Percentiles rank a stretch among this genome's conserved stretches.
These are phyloP conservation scores for Cyberlindnera japonica DNA, from an alignment of 805 yeast species.

Conservation along the genomic window DNA sequence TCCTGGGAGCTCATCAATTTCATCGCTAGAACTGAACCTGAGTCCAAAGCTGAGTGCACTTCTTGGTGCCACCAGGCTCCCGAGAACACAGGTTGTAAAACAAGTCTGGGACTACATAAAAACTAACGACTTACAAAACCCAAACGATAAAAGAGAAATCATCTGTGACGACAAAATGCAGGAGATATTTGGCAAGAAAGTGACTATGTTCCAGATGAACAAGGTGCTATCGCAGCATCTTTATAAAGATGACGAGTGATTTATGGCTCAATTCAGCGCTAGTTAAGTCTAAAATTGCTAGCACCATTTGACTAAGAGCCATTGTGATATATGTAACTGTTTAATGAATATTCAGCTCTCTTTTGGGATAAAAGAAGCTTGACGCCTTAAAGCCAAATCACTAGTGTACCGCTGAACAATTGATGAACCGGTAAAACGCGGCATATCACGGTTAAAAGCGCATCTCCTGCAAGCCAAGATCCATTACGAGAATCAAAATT, in stretches of 20 bases:
- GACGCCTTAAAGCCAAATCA: too few species aligned
- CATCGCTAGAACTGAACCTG: conserved; percentile 42
- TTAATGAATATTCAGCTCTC: too few species aligned
- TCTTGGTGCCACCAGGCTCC: conserved; percentile 41
- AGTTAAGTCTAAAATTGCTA: too few species aligned
- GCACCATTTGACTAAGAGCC: background rate
- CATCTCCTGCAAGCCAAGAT: background rate
- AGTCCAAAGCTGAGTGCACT: conserved; percentile 50
- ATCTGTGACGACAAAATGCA: conserved; percentile 56
- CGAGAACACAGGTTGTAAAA: conserved; percentile 72
- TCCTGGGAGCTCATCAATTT: conserved; percentile 25
- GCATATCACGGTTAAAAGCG: background rate
- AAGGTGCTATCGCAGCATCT: conserved; percentile 52
- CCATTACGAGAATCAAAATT: background rate
- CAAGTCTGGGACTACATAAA: conserved; percentile 69
- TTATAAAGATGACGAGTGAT: conserved; percentile 31
- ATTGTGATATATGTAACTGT: background rate
- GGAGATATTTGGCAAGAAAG: conserved; percentile 56
- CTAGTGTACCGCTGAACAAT: background rate
- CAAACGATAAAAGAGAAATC: conserved; percentile 61
- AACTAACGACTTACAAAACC: conserved; percentile 58
- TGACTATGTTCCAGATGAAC: conserved; percentile 56
- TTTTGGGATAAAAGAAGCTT: too few species aligned
- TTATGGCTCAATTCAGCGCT: background rate
- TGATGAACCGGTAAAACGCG: background rate